Conservation (phyloP, 202 grass and related monocot genomes). For the Musa balbisiana region DNA sequence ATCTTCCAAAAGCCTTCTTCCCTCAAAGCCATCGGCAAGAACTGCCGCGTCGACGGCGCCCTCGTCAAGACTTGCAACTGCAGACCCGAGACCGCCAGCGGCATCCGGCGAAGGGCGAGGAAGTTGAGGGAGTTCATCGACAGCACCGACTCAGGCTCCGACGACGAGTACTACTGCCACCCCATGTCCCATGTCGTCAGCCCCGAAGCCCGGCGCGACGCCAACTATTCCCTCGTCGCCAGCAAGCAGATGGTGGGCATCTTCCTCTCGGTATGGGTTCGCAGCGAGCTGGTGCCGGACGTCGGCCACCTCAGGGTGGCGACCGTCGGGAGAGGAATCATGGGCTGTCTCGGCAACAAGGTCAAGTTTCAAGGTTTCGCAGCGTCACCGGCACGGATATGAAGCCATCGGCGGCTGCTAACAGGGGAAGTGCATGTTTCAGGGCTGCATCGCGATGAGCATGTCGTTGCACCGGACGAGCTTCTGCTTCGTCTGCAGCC, state of each 20-base stretch:
- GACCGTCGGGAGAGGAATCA: slow-evolving; percentile 72
- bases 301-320: slow-evolving; percentile 68
- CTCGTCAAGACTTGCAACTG: slow-evolving; percentile 92
- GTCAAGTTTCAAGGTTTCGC: slow-evolving; percentile 15
- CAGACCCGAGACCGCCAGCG: slow-evolving; percentile 30
- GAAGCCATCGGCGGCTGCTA: not conserved
- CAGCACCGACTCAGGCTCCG: slow-evolving; percentile 27
- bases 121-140: slow-evolving; percentile 81
- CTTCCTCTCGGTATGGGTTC: slow-evolving; percentile 89
- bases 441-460: slow-evolving; percentile 87
- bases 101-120: slow-evolving; percentile 30
- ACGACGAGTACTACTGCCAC: not conserved
- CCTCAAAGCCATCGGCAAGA: slow-evolving; percentile 70
- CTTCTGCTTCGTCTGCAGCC: slow-evolving; percentile 91
- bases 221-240: slow-evolving; percentile 68
- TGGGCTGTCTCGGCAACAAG: slow-evolving; percentile 89
- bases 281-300: slow-evolving; percentile 71
- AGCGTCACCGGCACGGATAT: not conserved
- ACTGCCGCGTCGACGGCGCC: slow-evolving; percentile 56
- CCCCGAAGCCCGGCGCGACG: not conserved
- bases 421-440: not conserved
- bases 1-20: slow-evolving; percentile 48
- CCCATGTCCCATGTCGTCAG: slow-evolving; percentile 4
- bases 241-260: slow-evolving; percentile 95
- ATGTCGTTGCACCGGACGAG: slow-evolving; percentile 72